Evolutionary conservation across 106 monocot species (phyloP), one percentile per base, ranked within the genome.

Genomic region (Dendrobium catenatum): DNA sequence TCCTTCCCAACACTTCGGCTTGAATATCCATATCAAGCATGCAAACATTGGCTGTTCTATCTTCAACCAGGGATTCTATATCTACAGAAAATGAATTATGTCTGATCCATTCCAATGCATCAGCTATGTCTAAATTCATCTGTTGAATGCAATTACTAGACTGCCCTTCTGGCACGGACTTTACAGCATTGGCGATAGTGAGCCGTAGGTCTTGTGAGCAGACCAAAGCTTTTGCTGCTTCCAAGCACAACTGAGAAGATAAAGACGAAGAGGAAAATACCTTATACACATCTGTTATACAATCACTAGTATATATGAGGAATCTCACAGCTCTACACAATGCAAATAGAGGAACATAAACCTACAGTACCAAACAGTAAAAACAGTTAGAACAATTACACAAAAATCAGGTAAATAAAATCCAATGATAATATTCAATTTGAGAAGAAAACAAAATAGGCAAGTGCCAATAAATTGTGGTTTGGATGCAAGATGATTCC

Each of bases 151-250:
- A 98, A 55, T 79, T 81, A 74, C 86, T 83, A 10, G 88, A 82
- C 79, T 98, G 94, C 15, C 97, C 90, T 88, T 94, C 94, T 80
- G 94, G 97, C 85, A 94, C 87, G 46, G 88, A 88, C 61, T 88
- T 91, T 41, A 98, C 83, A 78, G 90, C 86, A 85, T 81, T 87
- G 55, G 82, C 84, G 80, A 86, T 86, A 24, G 89, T 81, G 80
- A 24, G 31, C 81, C 42, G 86, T 8, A 98, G 74, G 13, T 79
- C 75, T 73, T 85, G 83, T 31, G 97, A 91, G 64, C 85, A 78
- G 22, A 94, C 40, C 64, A 94, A 84, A 79, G 82, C 67, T 80
- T 54, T 66, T 46, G 85, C 73, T 10, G 92, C 85, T 83, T 85
- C 80, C 68, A 85, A 59, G 51, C 79, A 85, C 17, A 68, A 76